Evolutionary conservation across 441 rosid genomes (phyloP), one percentile per base, ranked within the genome.

Genomic region (Populus trichocarpa): DNA sequence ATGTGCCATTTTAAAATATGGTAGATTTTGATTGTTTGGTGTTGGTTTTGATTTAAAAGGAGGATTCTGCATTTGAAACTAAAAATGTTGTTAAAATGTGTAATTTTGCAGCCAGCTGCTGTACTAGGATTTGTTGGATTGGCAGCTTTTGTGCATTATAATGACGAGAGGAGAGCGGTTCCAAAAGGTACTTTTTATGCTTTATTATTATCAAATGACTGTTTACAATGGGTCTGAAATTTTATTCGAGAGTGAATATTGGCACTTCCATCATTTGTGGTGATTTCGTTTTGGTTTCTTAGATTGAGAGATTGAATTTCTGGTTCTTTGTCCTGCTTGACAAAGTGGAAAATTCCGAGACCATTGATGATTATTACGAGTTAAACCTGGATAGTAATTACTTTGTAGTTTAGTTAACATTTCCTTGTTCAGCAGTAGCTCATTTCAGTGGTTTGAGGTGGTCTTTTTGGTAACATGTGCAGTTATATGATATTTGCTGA

Each of bases 121-220:
- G 14, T 88, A n/a, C 81, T 89, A 69, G 94, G 92, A 38, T 87
- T 93, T 78, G 78, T 76, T 61, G 97, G 98, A 65, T 61, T 90
- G 20, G 79, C 84, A 22, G 5, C 87, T 72, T 79, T 88, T 57
- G 36, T 93, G 74, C 96, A 86, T 84, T 89, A 85, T 67, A 93
- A 95, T 81, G 99, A 92, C 8, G 93, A 95, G 84, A 87, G 91
- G 77, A 90, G 99, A 86, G 89, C 85, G 26, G 61, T 85, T 81
- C 81, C 79, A 0, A 88, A 82, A 88, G 98, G 97, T 95, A 83
- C 42, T 57, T 77, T 23, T 59, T 40, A n/a, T 50, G 30, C 20
- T 70, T 50, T 38, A 33, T 6, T 64, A 23, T 70, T 25, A 18
- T 25, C 71, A 40, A 72, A 23, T 38, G 61, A 59, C 26, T 28